Evolutionary conservation across 1,284 basidiomycete species (phyloP).

Genomic region (Moesziomyces parantarcticus): DNA sequence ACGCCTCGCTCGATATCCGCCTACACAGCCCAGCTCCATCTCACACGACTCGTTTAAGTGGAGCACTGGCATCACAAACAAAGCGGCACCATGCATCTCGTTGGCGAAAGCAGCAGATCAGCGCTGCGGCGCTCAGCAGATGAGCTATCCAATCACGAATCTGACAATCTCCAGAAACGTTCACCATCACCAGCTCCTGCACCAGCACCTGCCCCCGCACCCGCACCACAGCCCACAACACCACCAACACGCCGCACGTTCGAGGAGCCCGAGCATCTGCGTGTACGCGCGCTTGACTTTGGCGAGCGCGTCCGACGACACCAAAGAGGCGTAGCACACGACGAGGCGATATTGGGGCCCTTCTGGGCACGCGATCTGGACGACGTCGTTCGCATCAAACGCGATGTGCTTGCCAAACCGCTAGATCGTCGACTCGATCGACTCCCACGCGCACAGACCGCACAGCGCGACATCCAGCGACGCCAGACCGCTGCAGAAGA

Average conservation of each 20-base stretch:
- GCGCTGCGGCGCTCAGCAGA: constrained; percentile 13
- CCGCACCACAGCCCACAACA: constrained; percentile 30
- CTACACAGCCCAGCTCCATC: too few species aligned
- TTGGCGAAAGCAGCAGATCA: constrained; percentile 39
- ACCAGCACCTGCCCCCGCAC: constrained; percentile 29
- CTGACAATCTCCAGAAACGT: constrained; percentile 3
- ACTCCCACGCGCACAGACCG: constrained; percentile 3
- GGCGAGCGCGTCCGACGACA: constrained; percentile 15
- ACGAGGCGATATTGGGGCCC: constrained; percentile 42
- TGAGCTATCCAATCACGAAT: constrained; percentile 1
- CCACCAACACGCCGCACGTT: constrained; percentile 30
- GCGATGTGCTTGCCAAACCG: constrained; percentile 12
- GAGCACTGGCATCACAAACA: neutral
- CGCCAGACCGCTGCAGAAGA: constrained; percentile 53
- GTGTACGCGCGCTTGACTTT: constrained; percentile 19
- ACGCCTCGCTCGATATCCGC: too few species aligned
- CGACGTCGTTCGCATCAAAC: constrained; percentile 36
- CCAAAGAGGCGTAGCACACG: constrained; percentile 2
- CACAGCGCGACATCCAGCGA: constrained; percentile 12
- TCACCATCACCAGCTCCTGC: constrained; percentile 34
- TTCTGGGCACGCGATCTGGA: constrained; percentile 47
- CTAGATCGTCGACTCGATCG: constrained; percentile 1
- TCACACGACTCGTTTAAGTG: too few species aligned
- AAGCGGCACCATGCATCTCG: constrained; percentile 25
- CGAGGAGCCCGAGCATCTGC: constrained; percentile 39